These are phyloP conservation scores for Pseudoperonospora humuli DNA, from an alignment of 352 stramenopile species.

Conservation along the genomic window DNA sequence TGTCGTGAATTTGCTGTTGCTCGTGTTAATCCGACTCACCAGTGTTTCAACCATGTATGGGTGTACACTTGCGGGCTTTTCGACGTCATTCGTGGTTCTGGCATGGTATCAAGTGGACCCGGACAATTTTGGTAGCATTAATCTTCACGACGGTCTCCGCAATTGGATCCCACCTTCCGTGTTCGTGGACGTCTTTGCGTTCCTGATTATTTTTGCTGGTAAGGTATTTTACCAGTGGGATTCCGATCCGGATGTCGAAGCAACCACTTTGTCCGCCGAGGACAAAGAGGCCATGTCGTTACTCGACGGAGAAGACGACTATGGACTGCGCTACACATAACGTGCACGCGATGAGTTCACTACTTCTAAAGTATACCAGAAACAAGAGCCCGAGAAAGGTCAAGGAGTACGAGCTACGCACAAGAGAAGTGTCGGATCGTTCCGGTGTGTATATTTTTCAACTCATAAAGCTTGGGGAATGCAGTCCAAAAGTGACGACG, in stretches of 20 bases:
- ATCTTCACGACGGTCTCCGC: constrained; percentile 42
- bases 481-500: constrained; percentile 7
- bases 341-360: no score
- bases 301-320: constrained; percentile 59
- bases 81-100: constrained; percentile 63
- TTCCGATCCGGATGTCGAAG: constrained; percentile 62
- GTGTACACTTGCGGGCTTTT: constrained; percentile 62
- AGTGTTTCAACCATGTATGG: constrained; percentile 73
- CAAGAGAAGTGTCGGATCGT: constrained; percentile 7
- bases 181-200: constrained; percentile 65
- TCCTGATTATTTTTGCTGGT: constrained; percentile 52
- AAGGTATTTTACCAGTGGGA: constrained; percentile 82
- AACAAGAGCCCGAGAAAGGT: constrained; percentile 4
- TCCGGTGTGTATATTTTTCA: constrained; percentile 15
- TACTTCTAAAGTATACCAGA: no score
- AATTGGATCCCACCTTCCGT: constrained; percentile 70
- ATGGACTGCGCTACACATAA: constrained; percentile 69
- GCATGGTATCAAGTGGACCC: constrained; percentile 74
- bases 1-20: constrained; percentile 63
- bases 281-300: constrained; percentile 80
- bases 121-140: constrained; percentile 51
- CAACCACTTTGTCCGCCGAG: constrained; percentile 72
- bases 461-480: constrained; percentile 7
- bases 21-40: constrained; percentile 70
- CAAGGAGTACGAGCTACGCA: constrained; percentile 9